Conservation (phyloP, 129 eudicot species). For the Smallanthus sonchifolius region DNA sequence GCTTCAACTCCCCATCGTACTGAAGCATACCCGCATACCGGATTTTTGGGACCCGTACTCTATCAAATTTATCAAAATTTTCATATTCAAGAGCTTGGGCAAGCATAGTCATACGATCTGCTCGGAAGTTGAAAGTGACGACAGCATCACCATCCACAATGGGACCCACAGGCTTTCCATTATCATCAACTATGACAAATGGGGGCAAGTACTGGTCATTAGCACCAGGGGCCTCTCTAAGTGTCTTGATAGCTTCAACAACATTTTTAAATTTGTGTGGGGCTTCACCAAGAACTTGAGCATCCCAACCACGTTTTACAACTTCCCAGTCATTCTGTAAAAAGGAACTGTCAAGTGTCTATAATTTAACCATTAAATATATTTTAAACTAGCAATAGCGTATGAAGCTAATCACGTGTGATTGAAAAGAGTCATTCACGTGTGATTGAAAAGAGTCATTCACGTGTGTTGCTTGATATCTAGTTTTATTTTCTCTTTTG, state of each 20-base stretch:
- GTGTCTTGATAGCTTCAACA: conserved; percentile 76
- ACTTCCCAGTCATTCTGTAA: conserved; percentile 90
- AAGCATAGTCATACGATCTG: conserved; percentile 93
- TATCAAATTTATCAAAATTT: conserved; percentile 75
- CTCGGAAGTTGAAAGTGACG: conserved; percentile 84
- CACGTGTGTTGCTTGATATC: neutral
- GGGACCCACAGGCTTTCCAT: conserved; percentile 81
- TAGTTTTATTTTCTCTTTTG: neutral
- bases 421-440: neutral
- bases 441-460: neutral
- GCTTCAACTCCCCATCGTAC: conserved; percentile 93
- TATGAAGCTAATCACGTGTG: neutral
- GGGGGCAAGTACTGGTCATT: conserved; percentile 85
- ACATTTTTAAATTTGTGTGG: conserved; percentile 78
- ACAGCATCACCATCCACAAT: conserved; percentile 94
- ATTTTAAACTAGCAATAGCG: neutral
- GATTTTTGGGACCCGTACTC: conserved; percentile 84
- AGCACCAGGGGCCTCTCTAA: conserved; percentile 56
- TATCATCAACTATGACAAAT: conserved; percentile 79
- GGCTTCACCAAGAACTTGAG: conserved; percentile 98
- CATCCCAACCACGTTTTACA: conserved; percentile 97
- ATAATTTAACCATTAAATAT: neutral
- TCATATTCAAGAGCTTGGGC: conserved; percentile 94
- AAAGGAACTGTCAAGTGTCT: conserved; percentile 8
- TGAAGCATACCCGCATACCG: conserved; percentile 98